Percentiles rank a stretch among this genome's conserved stretches.
phyloP scores from a whole-genome alignment of 176 grass and related monocot genomes.

The Alloteropsis semialata region DNA sequence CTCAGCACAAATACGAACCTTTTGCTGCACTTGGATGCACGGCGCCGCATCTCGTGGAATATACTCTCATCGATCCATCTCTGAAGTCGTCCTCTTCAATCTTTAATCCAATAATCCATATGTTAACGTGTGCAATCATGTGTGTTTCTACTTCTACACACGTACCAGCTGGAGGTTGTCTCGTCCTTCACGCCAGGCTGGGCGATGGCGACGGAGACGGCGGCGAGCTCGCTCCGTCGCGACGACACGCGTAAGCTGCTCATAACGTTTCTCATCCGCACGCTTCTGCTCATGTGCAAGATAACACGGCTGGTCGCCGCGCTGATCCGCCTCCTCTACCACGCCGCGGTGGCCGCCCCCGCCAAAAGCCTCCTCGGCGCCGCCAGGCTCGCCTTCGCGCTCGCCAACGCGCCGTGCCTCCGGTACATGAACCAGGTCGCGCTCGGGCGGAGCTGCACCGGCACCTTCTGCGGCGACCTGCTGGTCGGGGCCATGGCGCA shows the following conservation, averaged over 20 bases:
- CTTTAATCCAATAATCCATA: neutral
- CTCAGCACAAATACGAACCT: neutral
- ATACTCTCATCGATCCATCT: neutral
- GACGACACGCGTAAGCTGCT: constrained; percentile 34
- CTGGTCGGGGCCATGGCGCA: constrained; percentile 34
- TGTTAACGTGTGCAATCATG: neutral
- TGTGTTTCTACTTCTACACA: neutral
- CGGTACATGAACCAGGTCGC: constrained; percentile 15
- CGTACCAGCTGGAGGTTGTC: neutral
- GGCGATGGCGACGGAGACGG: neutral
- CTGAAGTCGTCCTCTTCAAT: neutral
- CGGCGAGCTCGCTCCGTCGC: neutral
- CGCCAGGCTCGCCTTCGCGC: neutral
- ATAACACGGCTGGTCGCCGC: neutral
- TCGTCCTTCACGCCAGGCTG: neutral
- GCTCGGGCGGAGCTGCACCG: constrained; percentile 23
- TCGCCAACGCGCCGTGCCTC: constrained; percentile 5
- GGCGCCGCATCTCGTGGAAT: neutral
- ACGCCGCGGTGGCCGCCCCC: neutral
- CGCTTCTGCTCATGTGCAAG: constrained; percentile 23
- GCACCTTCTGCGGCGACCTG: neutral
- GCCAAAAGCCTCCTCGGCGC: constrained; percentile 12
- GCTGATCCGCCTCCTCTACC: constrained; percentile 9
- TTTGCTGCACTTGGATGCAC: neutral
- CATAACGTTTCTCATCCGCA: neutral